Evolutionary conservation across 129 eudicot genomes (phyloP), one percentile per base, ranked within the genome.

Genomic region (Deinandra increscens): DNA sequence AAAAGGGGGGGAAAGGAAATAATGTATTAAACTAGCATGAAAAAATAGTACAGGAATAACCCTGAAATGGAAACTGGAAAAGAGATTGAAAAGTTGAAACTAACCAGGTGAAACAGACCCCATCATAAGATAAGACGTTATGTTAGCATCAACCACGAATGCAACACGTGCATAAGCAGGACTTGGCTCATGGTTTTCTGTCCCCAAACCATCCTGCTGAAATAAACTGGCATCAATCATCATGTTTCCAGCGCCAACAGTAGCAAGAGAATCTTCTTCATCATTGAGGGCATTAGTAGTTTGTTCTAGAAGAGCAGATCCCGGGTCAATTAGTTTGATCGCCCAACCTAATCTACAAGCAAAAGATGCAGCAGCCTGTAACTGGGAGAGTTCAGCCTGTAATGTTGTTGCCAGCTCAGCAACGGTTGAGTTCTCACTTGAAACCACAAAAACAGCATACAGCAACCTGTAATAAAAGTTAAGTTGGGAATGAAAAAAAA

Each of bases 51-150:
- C 68, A 63, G 19, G 29, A 4, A 60, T 60, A 44, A 44, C 19
- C 46, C 33, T 39, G 9, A 63, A 64, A 23, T 9, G 7, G 8
- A 22, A 23, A 37, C 26, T 23, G 31, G 39, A 39, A 38, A 60
- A 45, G 15, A 14, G 5, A 64, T 3, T 22, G 22, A 65, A 29
- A 54, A 42, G 13, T 39, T 31, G 10, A 70, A 76, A 75, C 79
- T 62, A 31, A 94, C 99, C 99, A 80, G 97, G 99, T 71, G 99
- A 94, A 81, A 94, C 97, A 80, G 99, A 94, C 39, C 99, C 99
- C 99, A 94, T 94, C 99, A 94, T 94, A 62, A 94, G 93, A 80
- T 94, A 94, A 1, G 99, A 94, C 51, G 99, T 94, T 78, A 94
- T 94, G 80, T 94, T 94, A 56, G 99, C 99, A 89, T 94, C 97